Evolutionary conservation across 306 rosid genomes (phyloP).

Genomic region (Prunus davidiana): DNA sequence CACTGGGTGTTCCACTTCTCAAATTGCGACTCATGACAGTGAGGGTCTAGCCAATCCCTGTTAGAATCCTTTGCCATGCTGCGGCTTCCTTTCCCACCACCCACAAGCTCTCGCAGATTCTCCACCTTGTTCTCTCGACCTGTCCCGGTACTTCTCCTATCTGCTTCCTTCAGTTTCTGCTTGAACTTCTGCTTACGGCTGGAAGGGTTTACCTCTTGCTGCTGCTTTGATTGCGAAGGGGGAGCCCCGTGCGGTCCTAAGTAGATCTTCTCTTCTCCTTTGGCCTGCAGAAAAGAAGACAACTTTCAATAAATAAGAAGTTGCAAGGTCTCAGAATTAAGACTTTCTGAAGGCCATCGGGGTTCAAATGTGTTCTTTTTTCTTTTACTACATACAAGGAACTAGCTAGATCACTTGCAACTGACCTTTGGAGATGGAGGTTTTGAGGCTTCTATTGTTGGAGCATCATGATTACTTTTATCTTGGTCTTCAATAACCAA

Average conservation of each 20-base stretch:
- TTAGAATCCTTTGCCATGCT: constrained; percentile 50
- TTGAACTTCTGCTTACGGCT: constrained; percentile 73
- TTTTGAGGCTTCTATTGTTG: constrained; percentile 51
- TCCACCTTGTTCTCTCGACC: constrained; percentile 90
- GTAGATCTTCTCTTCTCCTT: constrained; percentile 73
- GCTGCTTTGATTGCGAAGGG: constrained; percentile 79
- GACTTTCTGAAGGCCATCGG: neutral
- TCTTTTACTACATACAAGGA: neutral
- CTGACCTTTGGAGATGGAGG: constrained; percentile 65
- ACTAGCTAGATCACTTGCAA: neutral
- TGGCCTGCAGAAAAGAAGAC: constrained; percentile 37
- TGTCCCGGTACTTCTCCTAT: constrained; percentile 47
- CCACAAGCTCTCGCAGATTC: constrained; percentile 86
- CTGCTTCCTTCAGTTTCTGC: constrained; percentile 94
- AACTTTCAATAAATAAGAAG: neutral
- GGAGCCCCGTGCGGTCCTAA: constrained; percentile 95
- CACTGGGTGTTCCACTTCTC: constrained; percentile 59
- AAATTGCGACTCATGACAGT: constrained; percentile 84
- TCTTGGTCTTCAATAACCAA: constrained; percentile 64
- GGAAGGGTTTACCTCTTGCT: constrained; percentile 51
- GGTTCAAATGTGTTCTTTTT: neutral
- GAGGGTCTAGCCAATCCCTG: constrained; percentile 94
- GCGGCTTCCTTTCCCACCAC: constrained; percentile 48
- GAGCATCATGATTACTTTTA: constrained; percentile 38
- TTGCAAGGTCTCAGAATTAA: neutral